Conservation (phyloP, 306 rosid species). For the Erythrophleum fordii region DNA sequence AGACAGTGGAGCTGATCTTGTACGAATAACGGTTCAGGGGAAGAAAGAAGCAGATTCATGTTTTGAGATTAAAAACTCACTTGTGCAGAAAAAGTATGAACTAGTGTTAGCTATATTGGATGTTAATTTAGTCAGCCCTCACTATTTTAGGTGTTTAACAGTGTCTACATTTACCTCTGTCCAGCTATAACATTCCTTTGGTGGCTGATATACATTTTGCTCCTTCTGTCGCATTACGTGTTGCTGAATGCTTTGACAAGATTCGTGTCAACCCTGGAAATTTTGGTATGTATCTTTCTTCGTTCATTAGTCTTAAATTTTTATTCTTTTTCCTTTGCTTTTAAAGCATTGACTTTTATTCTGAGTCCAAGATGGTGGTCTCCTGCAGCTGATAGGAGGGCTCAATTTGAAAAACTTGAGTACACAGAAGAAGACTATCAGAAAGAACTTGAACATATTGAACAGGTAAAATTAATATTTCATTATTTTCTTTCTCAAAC, state of each 20-base stretch:
- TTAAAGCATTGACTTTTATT: conserved; percentile 5
- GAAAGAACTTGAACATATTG: conserved; percentile 98
- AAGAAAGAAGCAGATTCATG: conserved; percentile 99
- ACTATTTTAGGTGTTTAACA: conserved; percentile 31
- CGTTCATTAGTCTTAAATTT: conserved; percentile 2
- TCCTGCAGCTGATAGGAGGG: conserved; percentile 92
- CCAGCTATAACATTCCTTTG: conserved; percentile 83
- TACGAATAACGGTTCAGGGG: conserved; percentile 96
- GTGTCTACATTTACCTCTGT: conserved; percentile 27
- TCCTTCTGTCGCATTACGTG: conserved; percentile 80
- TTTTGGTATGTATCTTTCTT: conserved; percentile 62
- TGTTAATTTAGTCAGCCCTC: conserved; percentile 2
- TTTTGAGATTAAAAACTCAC: conserved; percentile 88
- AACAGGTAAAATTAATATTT: conserved; percentile 55
- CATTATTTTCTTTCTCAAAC: conserved; percentile 19
- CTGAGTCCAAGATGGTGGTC: conserved; percentile 41
- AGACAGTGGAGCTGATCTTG: conserved; percentile 92
- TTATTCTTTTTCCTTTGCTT: neutral
- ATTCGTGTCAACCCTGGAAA: conserved; percentile 95
- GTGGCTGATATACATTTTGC: conserved; percentile 97
- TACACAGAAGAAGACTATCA: conserved; percentile 94
- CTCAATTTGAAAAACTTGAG: conserved; percentile 87
- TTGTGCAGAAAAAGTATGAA: conserved; percentile 80
- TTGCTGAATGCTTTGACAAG: conserved; percentile 93
- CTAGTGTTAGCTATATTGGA: conserved; percentile 22